Evolutionary conservation across 2,329 filamentous ascomycete species (phyloP), one percentile per base, ranked within the genome.

Genomic region (Dactylellina parvicollis): DNA sequence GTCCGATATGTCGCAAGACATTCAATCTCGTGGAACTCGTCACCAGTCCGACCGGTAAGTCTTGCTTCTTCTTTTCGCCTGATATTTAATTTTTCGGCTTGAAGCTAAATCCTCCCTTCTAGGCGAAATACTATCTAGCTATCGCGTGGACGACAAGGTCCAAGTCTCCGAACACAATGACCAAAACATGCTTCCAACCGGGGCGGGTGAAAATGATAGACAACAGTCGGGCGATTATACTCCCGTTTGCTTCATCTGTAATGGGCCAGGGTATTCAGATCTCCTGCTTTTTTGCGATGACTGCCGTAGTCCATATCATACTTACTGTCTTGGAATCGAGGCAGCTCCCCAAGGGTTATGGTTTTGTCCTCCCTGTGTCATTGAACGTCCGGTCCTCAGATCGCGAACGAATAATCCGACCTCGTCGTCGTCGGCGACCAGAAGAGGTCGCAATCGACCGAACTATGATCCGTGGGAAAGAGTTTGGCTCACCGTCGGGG

Each of bases 1-100:
- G 95, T 81, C 95, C 95, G 47, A 96, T 99, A 81, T 99, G 95
- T 82, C 91, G 95, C 77, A 90, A 92, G 78, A 88, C 86, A 75
- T 98, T 99, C 83, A 94, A 98, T 81, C 83, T 90, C 78, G 93
- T 99, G 76, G 88, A 95, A 80, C 88, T 99, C 74, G 90, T 90
- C 81, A 69, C 62, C 12, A 71, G 50, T 46, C 56, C 66, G 26
- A 75, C 57, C 14, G 69, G 75, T 75, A 67, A 28, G 61, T 59
- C 16, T 24, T 22, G 26, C 34, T 34, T 7, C n/a, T 38, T 32
- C 34, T 16, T 40, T 36, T 32, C 4, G 3, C 18, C 0, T 42
- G 28, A 24, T 26, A 22, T 16, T 42, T 49, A 26, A 12, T 69
- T 3, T 42, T 12, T 54, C 7, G 1, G 30, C 10, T 36, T 7